Percentiles rank a stretch among this genome's conserved stretches.
Evolutionary conservation across 2,329 filamentous ascomycete species (phyloP).

Genomic region (Fusarium sp.): DNA sequence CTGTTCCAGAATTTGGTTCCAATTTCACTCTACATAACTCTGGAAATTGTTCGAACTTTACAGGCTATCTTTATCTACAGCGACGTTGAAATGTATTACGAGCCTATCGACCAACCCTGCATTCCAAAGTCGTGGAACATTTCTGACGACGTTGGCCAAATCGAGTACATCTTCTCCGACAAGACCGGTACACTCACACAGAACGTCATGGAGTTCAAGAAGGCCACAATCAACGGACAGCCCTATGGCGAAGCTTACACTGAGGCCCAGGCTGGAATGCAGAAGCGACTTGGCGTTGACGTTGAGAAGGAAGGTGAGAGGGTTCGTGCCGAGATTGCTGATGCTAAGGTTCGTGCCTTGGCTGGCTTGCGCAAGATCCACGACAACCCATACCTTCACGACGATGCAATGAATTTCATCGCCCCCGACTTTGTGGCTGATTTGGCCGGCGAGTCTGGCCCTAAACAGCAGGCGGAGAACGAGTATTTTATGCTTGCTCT

Average conservation of each 20-base stretch:
- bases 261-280: conserved; percentile 96
- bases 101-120: conserved; percentile 92
- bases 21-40: conserved; percentile 96
- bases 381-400: conserved; percentile 91
- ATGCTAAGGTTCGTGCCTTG: conserved; percentile 81
- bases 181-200: conserved; percentile 97
- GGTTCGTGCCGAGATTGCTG: conserved; percentile 83
- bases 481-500: conserved; percentile 95
- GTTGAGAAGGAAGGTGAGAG: conserved; percentile 84
- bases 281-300: conserved; percentile 89
- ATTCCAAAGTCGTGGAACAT: conserved; percentile 99
- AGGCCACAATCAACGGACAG: conserved; percentile 95
- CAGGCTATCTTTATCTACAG: conserved; percentile 99
- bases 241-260: conserved; percentile 98
- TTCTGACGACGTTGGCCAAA: conserved; percentile 96
- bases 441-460: conserved; percentile 81
- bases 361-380: conserved; percentile 81
- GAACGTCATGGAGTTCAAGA: conserved; percentile 99
- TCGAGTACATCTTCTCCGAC: conserved; percentile 99
- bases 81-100: conserved; percentile 97
- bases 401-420: conserved; percentile 92
- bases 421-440: conserved; percentile 91
- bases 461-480: conserved; percentile 82
- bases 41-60: conserved; percentile 93
- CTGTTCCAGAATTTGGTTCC: conserved; percentile 99